Conservation (phyloP, 352 stramenopile genomes). For the Aphanomyces invadans region DNA sequence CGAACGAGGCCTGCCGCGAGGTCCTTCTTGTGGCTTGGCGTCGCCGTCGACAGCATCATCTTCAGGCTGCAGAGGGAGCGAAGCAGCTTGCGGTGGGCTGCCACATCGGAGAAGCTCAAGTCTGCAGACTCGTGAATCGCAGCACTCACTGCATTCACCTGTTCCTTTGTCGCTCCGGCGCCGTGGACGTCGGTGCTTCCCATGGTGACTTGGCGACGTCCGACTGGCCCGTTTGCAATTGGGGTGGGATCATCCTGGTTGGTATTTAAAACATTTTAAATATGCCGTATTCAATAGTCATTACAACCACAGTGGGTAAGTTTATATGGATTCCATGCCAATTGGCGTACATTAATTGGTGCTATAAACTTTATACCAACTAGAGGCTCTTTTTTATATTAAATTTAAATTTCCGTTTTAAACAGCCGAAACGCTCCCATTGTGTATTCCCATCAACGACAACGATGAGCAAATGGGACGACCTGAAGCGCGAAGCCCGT, state of each 20-base stretch:
- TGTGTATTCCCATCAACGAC: too few relatives aligned
- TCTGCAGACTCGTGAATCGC: constrained; percentile 18
- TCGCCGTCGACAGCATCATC: background rate
- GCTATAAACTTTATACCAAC: background rate
- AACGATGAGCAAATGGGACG: constrained; percentile 45
- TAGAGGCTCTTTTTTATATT: background rate
- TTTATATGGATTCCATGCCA: too few relatives aligned
- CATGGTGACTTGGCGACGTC: background rate
- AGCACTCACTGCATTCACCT: constrained; percentile 8
- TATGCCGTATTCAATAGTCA: background rate
- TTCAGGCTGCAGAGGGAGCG: constrained; percentile 15
- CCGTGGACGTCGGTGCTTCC: background rate
- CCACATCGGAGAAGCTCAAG: background rate
- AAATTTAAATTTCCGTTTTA: background rate
- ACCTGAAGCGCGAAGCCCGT: constrained; percentile 58
- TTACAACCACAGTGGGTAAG: too few relatives aligned
- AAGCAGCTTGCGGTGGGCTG: constrained; percentile 12
- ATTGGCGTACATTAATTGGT: too few relatives aligned
- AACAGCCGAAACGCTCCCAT: too few relatives aligned
- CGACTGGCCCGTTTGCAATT: background rate
- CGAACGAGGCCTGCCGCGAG: constrained; percentile 4
- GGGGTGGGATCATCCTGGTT: too few relatives aligned
- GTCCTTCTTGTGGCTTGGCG: background rate
- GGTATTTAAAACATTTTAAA: too few relatives aligned
- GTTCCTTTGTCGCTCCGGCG: constrained; percentile 17